phyloP scores from a whole-genome alignment of 805 yeast species.

The Starmerella ratchasimensis region DNA sequence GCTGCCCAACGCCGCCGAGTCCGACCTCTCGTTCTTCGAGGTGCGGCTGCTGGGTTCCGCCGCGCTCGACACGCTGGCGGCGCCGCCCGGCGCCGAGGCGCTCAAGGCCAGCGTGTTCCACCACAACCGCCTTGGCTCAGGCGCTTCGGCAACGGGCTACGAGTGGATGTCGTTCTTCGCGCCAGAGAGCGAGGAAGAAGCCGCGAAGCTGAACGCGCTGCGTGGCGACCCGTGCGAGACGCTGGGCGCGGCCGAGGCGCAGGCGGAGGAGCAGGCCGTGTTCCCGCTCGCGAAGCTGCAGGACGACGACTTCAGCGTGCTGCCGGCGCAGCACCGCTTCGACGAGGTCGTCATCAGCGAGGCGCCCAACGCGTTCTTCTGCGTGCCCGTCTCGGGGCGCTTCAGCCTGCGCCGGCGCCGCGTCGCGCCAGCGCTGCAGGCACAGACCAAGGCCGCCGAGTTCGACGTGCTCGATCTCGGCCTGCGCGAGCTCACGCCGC shows the following conservation, averaged over 20 bases:
- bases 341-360: conserved; percentile 54
- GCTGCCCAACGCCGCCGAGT: conserved; percentile 79
- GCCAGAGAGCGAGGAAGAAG: conserved; percentile 33
- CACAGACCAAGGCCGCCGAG: conserved; percentile 42
- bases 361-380: conserved; percentile 47
- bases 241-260: conserved; percentile 19
- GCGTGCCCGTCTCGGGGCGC: conserved; percentile 64
- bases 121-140: conserved; percentile 27
- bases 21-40: conserved; percentile 51
- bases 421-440: conserved; percentile 39
- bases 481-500: conserved; percentile 59
- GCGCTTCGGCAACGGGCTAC: conserved; percentile 28
- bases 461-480: conserved; percentile 48
- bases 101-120: conserved; percentile 44
- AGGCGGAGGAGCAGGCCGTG: conserved; percentile 21
- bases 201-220: conserved; percentile 29
- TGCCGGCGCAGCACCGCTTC: conserved; percentile 27
- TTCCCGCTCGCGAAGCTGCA: conserved; percentile 51
- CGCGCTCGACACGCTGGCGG: conserved; percentile 23
- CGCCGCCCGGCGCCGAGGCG: conserved; percentile 15
- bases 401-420: conserved; percentile 77
- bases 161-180: conserved; percentile 68
- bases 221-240: conserved; percentile 34
- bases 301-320: conserved; percentile 54
- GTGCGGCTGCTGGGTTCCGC: conserved; percentile 35